Percentiles rank a stretch among this genome's conserved stretches.
Evolutionary conservation across 139 green algal genomes (phyloP).

Genomic region (Micromonas pusilla): DNA sequence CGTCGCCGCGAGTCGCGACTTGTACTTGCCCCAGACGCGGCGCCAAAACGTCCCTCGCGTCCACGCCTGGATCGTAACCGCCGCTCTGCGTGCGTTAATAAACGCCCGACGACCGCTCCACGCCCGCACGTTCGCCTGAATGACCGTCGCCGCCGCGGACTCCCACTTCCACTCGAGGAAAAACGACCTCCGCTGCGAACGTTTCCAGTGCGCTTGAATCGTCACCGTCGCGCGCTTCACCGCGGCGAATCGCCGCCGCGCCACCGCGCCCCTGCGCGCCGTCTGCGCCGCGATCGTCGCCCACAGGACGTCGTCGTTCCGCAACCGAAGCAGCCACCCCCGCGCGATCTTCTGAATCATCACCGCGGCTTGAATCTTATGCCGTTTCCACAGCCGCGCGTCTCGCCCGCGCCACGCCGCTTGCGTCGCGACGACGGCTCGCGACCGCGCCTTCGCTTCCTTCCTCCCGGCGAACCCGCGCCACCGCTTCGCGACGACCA

Average conservation of each 20-base stretch:
- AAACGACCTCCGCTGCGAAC: neutral
- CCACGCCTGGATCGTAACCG: neutral
- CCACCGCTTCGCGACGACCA: neutral
- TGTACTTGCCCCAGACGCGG: too few species aligned
- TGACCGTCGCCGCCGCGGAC: neutral
- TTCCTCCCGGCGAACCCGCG: neutral
- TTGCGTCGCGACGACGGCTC: conserved; percentile 6
- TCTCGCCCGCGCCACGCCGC: neutral
- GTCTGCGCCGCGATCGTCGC: neutral
- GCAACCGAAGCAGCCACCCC: neutral
- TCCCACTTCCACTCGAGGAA: neutral
- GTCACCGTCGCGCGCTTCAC: neutral
- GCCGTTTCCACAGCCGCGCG: neutral
- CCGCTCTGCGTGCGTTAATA: neutral
- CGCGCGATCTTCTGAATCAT: neutral
- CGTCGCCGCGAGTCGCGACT: too few species aligned
- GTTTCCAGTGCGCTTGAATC: neutral
- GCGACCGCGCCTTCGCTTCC: neutral
- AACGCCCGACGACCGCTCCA: neutral
- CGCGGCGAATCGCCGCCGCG: neutral
- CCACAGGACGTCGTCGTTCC: neutral
- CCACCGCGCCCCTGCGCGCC: neutral
- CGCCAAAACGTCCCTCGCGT: neutral
- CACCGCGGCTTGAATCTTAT: neutral
- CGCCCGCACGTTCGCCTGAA: neutral